These are phyloP conservation scores for Pseudevernia furfuracea DNA, from an alignment of 495 filamentous ascomycete species.

Conservation along the genomic window DNA sequence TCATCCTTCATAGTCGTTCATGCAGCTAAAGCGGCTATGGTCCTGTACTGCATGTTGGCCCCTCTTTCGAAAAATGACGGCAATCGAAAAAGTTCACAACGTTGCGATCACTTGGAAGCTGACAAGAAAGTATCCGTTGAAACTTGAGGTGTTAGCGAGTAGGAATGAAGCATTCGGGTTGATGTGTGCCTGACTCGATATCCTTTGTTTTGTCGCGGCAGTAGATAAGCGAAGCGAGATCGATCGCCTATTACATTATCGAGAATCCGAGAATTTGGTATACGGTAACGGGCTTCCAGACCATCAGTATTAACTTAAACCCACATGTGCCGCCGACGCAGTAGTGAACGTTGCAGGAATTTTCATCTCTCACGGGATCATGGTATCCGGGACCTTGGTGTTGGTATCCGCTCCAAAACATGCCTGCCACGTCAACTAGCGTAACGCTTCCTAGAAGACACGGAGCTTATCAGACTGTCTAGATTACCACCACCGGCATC, in stretches of 20 bases:
- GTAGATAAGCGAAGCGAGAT: background rate
- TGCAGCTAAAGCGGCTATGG: background rate
- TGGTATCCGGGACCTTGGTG: constrained; percentile 4
- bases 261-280: background rate
- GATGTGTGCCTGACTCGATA: background rate
- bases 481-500: background rate
- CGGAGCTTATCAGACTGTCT: background rate
- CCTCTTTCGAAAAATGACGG: background rate
- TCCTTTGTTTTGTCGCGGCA: background rate
- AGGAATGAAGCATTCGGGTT: background rate
- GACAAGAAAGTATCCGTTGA: background rate
- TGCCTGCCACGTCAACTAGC: constrained; percentile 18
- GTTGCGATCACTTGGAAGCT: too few relatives aligned
- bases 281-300: background rate
- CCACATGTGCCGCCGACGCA: background rate
- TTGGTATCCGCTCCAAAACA: constrained; percentile 6
- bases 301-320: background rate
- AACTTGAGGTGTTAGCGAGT: background rate
- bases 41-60: background rate
- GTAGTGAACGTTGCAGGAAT: background rate
- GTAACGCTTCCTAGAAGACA: background rate
- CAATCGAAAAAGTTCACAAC: too few relatives aligned
- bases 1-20: background rate
- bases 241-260: constrained; percentile 4
- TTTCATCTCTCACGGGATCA: background rate